phyloP scores from a whole-genome alignment of 2,329 filamentous ascomycete genomes.

The Alternaria sp. region DNA sequence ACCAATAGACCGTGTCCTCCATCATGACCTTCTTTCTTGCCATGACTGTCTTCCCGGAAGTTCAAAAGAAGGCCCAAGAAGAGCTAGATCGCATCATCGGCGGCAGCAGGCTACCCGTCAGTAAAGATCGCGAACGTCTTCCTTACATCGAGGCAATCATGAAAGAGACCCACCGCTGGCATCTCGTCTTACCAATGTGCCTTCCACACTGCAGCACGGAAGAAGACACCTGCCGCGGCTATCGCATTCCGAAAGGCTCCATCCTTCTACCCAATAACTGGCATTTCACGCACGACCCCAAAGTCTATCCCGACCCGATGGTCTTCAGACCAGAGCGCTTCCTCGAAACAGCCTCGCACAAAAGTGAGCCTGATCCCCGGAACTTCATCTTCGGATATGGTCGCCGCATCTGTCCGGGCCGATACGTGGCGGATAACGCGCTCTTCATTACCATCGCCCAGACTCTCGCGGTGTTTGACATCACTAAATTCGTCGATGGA shows the following conservation, averaged over 20 bases:
- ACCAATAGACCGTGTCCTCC: conserved; percentile 48
- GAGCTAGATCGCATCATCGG: conserved; percentile 59
- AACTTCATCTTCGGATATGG: conserved; percentile 49
- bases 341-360: conserved; percentile 34
- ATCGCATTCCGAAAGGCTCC: conserved; percentile 51
- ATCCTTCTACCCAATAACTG: conserved; percentile 48
- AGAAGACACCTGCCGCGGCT: conserved; percentile 47
- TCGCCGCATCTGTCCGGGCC: conserved; percentile 52
- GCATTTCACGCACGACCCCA: conserved; percentile 51
- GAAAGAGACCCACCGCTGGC: conserved; percentile 54
- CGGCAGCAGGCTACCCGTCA: conserved; percentile 52
- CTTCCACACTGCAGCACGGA: conserved; percentile 38
- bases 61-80: conserved; percentile 56
- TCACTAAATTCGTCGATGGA: conserved; percentile 25
- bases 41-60: conserved; percentile 57
- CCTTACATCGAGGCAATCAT: conserved; percentile 43
- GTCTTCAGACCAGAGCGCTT: conserved; percentile 55
- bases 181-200: conserved; percentile 38
- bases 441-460: conserved; percentile 53
- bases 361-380: conserved; percentile 48
- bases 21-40: conserved; percentile 57
- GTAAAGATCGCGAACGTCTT: conserved; percentile 54
- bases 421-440: conserved; percentile 51
- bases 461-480: conserved; percentile 55
- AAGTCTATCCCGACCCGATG: conserved; percentile 45